Evolutionary conservation across 2,329 filamentous ascomycete species (phyloP), one percentile per base, ranked within the genome.

Genomic region (Setomelanomma holmii): DNA sequence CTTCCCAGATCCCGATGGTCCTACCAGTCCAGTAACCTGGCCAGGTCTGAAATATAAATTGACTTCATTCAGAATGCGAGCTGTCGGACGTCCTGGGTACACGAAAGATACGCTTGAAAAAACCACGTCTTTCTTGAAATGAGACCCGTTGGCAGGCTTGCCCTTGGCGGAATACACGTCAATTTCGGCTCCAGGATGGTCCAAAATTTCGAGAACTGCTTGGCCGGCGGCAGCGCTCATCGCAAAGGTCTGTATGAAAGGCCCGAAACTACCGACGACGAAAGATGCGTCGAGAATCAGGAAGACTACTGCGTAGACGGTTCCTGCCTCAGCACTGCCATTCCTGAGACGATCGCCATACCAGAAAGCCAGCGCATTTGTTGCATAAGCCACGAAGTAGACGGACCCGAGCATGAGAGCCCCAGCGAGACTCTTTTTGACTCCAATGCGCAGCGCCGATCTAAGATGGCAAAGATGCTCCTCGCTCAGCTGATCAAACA

Each of bases 271-370:
- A 23, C 86, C 84, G 20, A 89, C 77, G 27, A 88, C 80, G 42
- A 89, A 83, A 7, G 84, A 85, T 21, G 84, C 84, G 57, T 88
- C 86, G 1, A 88, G 78, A 10, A 88, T 82, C 23, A 88, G 75
- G 46, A 88, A 85, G 11, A 88, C 84, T 23, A 87, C 85, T 0
- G 85, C 86, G 59, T 87, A 88, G 14, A 86, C 77, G 1, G 80
- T 82, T 27, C 81, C 81, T 21, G 80, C 81, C 52, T 72, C 69
- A 2, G 64, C 66, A 50, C 60, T 64, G 14, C 58, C 63, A 20
- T 60, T 21, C 16, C 68, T 61, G 30, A 72, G 46, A 20, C 58
- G 66, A 41, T 72, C 61, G 8, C 78, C 78, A 19, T 79, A 71
- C 67, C 74, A 80, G 44, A 80, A 80, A 0, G 78, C 78, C 27